Evolutionary conservation across 1,284 basidiomycete species (phyloP), one percentile per base, ranked within the genome.

Genomic region (Coriolopsis trogii): DNA sequence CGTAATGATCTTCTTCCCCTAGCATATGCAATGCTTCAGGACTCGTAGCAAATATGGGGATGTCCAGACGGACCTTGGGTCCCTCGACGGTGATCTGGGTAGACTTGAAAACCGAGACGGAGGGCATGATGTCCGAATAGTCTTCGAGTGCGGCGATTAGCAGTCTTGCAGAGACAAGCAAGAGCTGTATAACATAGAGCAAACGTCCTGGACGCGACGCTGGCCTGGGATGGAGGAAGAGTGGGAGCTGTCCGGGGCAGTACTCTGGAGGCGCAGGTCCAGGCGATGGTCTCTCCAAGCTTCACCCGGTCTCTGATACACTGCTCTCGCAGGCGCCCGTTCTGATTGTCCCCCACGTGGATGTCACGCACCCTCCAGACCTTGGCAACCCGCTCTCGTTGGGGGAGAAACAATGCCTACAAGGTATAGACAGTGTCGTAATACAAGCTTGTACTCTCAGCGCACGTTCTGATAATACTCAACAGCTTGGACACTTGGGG

Each of bases 1-100:
- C 7, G 67, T 59, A 43, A 73, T 65, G 20, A 72, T 60, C 61
- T 68, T 72, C 36, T 46, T 61, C 6, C 51, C 49, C 57, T 56
- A 16, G 2, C 13, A 16, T 8, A 38, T 9, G 18, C 21, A 25
- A 20, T 2, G 16, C 5, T 12, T 18, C 16, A 30, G 28, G 26
- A 18, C 18, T 23, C 16, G 10, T 13, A 6, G 15, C 21, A 8
- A 3, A 33, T 13, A 7, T 6, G 23, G n/a, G 9, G 34, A 31
- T 20, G 21, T 20, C 28, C 6, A 18, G 33, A 26, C 12, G 25
- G n/a, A 59, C 57, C 53, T 56, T 59, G 29, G 42, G 30, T 3
- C 45, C 38, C 18, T 47, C 46, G 30, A 53, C 33, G 13, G 46
- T 43, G 2, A 55, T 38, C 15, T 48, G 48, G 37, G 57, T 16